Conservation (phyloP, 805 yeast species). For the Wickerhamiella kurtzmanii region DNA sequence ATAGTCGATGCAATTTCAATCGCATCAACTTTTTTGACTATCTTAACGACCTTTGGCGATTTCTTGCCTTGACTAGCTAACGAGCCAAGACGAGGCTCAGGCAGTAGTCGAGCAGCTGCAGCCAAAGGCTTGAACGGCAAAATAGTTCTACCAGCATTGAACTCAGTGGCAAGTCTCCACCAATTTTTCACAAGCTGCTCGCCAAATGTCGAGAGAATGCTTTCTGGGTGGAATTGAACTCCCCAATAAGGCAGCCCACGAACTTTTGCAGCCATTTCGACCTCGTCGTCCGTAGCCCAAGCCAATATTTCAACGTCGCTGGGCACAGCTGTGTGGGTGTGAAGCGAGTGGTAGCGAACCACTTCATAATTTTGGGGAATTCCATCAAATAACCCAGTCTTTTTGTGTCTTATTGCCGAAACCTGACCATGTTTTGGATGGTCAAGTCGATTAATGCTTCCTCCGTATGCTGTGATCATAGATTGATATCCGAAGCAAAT, state of each 20-base stretch:
- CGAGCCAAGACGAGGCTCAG: not conserved
- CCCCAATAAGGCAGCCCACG: slow-evolving; percentile 59
- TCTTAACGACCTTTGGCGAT: not conserved
- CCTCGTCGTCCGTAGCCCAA: slow-evolving; percentile 26
- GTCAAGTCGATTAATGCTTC: slow-evolving; percentile 37
- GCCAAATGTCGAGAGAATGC: slow-evolving; percentile 70
- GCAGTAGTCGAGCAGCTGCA: not conserved
- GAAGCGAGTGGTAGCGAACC: slow-evolving; percentile 83
- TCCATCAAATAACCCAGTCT: slow-evolving; percentile 30
- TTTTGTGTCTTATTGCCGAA: slow-evolving; percentile 33
- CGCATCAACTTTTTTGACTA: not conserved
- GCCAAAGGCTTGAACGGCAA: not conserved
- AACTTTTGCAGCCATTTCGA: slow-evolving; percentile 75
- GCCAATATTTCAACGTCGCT: slow-evolving; percentile 4
- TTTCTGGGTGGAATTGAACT: slow-evolving; percentile 96
- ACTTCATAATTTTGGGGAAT: slow-evolving; percentile 40
- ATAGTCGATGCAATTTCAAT: slow-evolving; percentile 2
- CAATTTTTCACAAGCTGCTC: slow-evolving; percentile 47
- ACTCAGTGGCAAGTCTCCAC: slow-evolving; percentile 34
- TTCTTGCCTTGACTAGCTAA: not conserved
- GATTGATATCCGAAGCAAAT: slow-evolving; percentile 90
- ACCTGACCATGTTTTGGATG: slow-evolving; percentile 79
- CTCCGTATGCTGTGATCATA: slow-evolving; percentile 51
- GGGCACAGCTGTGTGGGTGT: slow-evolving; percentile 52
- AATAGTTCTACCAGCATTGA: slow-evolving; percentile 19